Evolutionary conservation across 2,329 filamentous ascomycete genomes (phyloP).

Genomic region (Hypoxylon sp.): DNA sequence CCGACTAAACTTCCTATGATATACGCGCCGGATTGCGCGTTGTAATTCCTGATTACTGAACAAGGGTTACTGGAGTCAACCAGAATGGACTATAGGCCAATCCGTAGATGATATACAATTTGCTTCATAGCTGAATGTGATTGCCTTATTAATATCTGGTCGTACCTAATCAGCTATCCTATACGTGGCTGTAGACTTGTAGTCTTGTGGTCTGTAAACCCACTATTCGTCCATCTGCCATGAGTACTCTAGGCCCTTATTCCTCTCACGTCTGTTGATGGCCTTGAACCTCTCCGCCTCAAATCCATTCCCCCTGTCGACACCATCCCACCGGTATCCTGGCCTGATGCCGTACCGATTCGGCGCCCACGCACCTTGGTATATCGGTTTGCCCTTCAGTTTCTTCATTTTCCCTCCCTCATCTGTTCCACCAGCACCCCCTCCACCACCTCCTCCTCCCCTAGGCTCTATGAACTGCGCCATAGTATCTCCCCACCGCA

Average conservation of each 20-base stretch:
- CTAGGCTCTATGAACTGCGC: slow-evolving; percentile 78
- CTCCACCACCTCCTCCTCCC: slow-evolving; percentile 37
- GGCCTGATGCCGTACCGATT: slow-evolving; percentile 95
- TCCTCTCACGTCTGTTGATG: slow-evolving; percentile 81
- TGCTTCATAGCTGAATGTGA: slow-evolving; percentile 20
- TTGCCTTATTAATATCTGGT: slow-evolving; percentile 11
- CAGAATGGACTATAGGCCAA: slow-evolving; percentile 30
- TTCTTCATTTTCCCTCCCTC: slow-evolving; percentile 53
- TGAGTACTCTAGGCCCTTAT: slow-evolving; percentile 85
- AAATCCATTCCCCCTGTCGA: slow-evolving; percentile 93
- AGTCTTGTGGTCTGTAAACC: not conserved
- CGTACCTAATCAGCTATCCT: not conserved
- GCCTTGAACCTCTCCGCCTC: slow-evolving; percentile 94
- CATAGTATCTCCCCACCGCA: slow-evolving; percentile 96
- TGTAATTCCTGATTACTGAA: slow-evolving; percentile 4
- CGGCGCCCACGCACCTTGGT: slow-evolving; percentile 84
- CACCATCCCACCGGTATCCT: slow-evolving; percentile 96
- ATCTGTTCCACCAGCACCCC: slow-evolving; percentile 51
- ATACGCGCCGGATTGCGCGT: not conserved
- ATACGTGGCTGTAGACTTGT: slow-evolving; percentile 3
- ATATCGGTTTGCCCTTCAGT: slow-evolving; percentile 72
- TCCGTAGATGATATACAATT: slow-evolving; percentile 28
- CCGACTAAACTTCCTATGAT: slow-evolving; percentile 12
- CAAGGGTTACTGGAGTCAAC: slow-evolving; percentile 6
- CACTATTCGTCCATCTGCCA: slow-evolving; percentile 94